phyloP scores from a whole-genome alignment of 306 rosid genomes.

The Cucurbita maxima region DNA sequence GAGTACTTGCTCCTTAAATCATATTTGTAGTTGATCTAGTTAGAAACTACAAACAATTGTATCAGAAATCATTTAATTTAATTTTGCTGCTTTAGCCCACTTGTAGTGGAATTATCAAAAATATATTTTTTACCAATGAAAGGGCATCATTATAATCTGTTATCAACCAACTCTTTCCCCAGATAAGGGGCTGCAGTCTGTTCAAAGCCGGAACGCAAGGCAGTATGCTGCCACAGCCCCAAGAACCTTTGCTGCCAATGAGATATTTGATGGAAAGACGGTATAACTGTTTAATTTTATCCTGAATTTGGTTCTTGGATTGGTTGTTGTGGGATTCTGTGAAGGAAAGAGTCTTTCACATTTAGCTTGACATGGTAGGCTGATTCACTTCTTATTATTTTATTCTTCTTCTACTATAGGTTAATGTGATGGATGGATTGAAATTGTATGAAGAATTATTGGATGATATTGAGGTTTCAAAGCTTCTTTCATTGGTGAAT shows the following conservation, averaged over 20 bases:
- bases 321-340: background rate
- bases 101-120: background rate
- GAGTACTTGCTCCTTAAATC: background rate
- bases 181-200: slow-evolving; percentile 37
- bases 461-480: slow-evolving; percentile 41
- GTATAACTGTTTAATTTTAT: slow-evolving; percentile 23
- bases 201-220: slow-evolving; percentile 31
- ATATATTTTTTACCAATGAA: too few relatives aligned
- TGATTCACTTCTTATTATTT: background rate
- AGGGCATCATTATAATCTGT: background rate
- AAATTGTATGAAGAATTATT: slow-evolving; percentile 48
- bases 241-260: slow-evolving; percentile 44
- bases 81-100: background rate
- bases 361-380: background rate
- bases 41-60: background rate
- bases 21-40: background rate
- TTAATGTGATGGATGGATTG: slow-evolving; percentile 75
- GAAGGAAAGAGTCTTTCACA: background rate
- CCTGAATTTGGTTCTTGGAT: background rate
- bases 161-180: slow-evolving; percentile 4
- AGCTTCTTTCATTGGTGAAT: slow-evolving; percentile 47
- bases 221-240: slow-evolving; percentile 25
- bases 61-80: background rate
- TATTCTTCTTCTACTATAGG: slow-evolving; percentile 22
- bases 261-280: slow-evolving; percentile 55